Evolutionary conservation across 192 early-diverging fungal species (phyloP), one percentile per base, ranked within the genome.

Genomic region (Backusella sp.): DNA sequence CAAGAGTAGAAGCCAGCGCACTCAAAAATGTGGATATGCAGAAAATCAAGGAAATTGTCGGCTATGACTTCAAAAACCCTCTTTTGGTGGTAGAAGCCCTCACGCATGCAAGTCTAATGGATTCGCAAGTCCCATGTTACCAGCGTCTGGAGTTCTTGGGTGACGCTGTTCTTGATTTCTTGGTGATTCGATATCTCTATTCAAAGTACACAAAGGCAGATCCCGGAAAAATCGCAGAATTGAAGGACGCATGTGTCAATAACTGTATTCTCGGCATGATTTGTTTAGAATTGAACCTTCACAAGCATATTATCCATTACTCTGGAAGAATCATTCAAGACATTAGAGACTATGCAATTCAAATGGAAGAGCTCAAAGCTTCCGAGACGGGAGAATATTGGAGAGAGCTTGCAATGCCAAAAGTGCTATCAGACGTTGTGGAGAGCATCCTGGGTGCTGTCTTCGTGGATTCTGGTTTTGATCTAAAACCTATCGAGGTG

Each of bases 81-180:
- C 53, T 79, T 1, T 71, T 96, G 30, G 82, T 95, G 39, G 79
- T 84, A 8, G 94, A 98, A 74, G 96, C 96, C 1, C 79, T 98
- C 53, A 97, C 96, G 0, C 96, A 98, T 73, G 91, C 93, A 34
- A 94, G 91, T 78, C 71, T 83, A 4, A 84, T 85, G 8, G 80
- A 87, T 41, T 81, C 86, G 0, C 49, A 67, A 7, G 83, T 86
- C 1, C 85, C 88, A 49, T 94, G 92, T 74, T 98, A 97, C 78
- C 93, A 98, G 82, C 90, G 97, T 8, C 84, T 98, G 12, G 97
- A 98, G 83, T 97, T 92, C 76, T 74, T 97, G 37, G 96, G 96
- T 37, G 90, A 92, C 65, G 93, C 90, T 0, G 80, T 97, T 15
- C 56, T 98, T 68, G 95, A 98, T 79, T 94, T 91, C 73, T 81